Evolutionary conservation across 2,329 filamentous ascomycete genomes (phyloP), one percentile per base, ranked within the genome.

Genomic region (Neofusicoccum cordaticola): DNA sequence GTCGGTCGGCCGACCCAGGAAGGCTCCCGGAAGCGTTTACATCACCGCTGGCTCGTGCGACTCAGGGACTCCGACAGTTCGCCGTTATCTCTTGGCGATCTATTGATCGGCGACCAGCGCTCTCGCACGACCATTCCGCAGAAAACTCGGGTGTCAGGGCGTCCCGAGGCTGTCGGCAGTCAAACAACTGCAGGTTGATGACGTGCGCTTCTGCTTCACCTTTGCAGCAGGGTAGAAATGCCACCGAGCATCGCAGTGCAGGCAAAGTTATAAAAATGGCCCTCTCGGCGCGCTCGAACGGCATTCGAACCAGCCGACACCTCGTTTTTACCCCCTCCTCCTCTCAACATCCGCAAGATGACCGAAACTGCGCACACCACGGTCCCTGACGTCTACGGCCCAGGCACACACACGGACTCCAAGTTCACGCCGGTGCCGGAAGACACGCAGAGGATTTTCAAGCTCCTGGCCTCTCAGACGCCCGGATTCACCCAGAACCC

Each of bases 401-500:
- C 79, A 2, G 79, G 79, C 5, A 77, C 78, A 0, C 78, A 72
- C 56, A 75, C 74, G 19, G 80, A 81, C 69, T 74, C 71, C 41
- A 65, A 67, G 3, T 74, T 79, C 52, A 72, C 73, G 4, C 74
- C 78, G 1, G 75, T 80, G 2, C 75, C 75, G 31, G 35, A 78
- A 66, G 78, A 81, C 61, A 70, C 74, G 11, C 67, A 69, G 7
- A 73, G 79, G 11, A 70, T 81, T n/a, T 76, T 81, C 51, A 70
- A 76, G 22, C 63, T 73, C 15, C 70, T 81, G 13, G 78, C 77
- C 3, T 69, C 70, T 3, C 62, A 68, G 52, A 81, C 79, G 0
- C 79, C 79, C 2, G 76, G 74, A 6, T 81, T 81, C 65, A 79
- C 75, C 4, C 69, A 75, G 48, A 72, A 80, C 67, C 71, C 62